Base-by-base conservation (phyloP, 2,329 filamentous ascomycete genomes). In the Fusarium dlaminii region DNA sequence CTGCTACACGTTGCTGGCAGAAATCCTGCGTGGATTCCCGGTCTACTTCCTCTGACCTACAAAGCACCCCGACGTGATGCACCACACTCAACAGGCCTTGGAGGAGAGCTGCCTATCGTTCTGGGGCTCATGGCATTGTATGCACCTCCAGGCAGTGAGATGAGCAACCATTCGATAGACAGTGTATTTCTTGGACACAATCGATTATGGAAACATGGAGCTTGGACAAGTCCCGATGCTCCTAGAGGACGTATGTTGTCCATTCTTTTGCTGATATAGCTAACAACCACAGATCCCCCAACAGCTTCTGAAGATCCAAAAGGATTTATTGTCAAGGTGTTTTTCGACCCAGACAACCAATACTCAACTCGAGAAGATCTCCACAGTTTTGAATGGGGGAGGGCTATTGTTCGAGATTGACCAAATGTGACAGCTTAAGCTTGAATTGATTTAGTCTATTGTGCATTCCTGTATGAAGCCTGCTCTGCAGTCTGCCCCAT, bases 121-220 rank as follows among this genome's bases (percentile, higher is more conserved):
- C 71, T 86, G 8, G 84, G 80, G 2, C 69, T 86, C n/a, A 84
- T 85, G 81, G 83, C 82, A 3, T 80, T 85, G 43, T 70, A 64
- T 66, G 63, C 75, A 10, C 9, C 73, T 4, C 56, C 56, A n/a
- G 42, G 45, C 12, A 24, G n/a, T 3, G 52, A 63, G 12, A 6
- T 40, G 27, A 29, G 2, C 3, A 74, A 74, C 12, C 72, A 64
- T 24, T 40, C 72, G 0, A 57, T 62, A 18, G 52, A 77, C 12
- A 52, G 39, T 4, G 72, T 79, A 11, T 84, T 83, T 57, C 60
- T 74, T 1, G 75, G 73, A 29, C 71, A 75, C 18, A 51, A 52
- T 11, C 68, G 68, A 8, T 58, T 66, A 39, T 82, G 81, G 81
- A 77, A 36, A 11, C 48, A 75, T n/a, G 64, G 69, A 6, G 46